Evolutionary conservation across 148 eudicot species (phyloP).

Genomic region (Persicaria maculosa): DNA sequence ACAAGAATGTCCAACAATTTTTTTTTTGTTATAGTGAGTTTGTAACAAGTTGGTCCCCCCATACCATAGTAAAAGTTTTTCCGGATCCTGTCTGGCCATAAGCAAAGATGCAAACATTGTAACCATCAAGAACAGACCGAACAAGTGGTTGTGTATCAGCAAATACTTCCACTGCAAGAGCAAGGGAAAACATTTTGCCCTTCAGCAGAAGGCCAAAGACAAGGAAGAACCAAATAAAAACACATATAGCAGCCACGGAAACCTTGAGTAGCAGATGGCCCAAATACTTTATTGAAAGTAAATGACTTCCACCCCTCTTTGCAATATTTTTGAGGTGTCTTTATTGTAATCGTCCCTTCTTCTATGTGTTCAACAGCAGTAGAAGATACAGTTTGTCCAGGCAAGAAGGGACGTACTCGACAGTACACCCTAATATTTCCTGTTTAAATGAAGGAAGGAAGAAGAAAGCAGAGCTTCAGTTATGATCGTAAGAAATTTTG

Average conservation of each 20-base stretch:
- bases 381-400: constrained; percentile 44
- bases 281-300: constrained; percentile 81
- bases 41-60: constrained; percentile 4
- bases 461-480: neutral
- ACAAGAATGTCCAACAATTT: neutral
- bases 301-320: constrained; percentile 77
- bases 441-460: constrained; percentile 15
- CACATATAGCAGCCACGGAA: neutral
- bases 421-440: constrained; percentile 97
- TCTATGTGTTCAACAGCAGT: constrained; percentile 50
- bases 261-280: constrained; percentile 89
- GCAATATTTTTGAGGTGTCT: constrained; percentile 49
- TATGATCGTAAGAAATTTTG: neutral
- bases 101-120: constrained; percentile 92
- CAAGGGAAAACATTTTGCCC: neutral
- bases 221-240: neutral
- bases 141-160: constrained; percentile 84
- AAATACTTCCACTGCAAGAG: constrained; percentile 73
- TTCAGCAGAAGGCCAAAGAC: neutral
- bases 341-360: constrained; percentile 57
- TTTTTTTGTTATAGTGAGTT: neutral
- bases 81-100: constrained; percentile 99
- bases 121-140: constrained; percentile 95
- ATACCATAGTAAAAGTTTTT: constrained; percentile 91
- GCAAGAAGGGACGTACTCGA: constrained; percentile 88